Base-by-base conservation (phyloP, 305 asterid genomes). In the Fraxinus nigra region DNA sequence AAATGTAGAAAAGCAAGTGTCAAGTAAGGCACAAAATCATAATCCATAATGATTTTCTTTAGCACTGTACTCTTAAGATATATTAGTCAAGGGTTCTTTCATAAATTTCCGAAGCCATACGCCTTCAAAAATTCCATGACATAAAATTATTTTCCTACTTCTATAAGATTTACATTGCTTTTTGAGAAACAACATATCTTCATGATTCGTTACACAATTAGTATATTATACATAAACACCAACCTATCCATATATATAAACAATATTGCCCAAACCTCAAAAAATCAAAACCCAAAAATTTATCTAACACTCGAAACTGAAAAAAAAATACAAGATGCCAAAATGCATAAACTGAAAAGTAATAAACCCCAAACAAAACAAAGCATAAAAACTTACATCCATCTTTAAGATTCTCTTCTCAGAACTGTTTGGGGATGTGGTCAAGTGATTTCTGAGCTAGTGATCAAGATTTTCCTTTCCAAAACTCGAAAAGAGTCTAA, bases 351-450 rank as follows among this genome's bases (percentile, higher is more conserved):
- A 35, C 16, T 1, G 34, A 40, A 30, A 69, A 70, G 43, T 13
- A n/a, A 33, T 14, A 26, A 67, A n/a, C 48, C 77, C 51, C 35
- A 37, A 33, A 40, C n/a, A 3, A 73, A 20, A 13, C 20, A 24
- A 28, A 46, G 34, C 43, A 7, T 20, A 46, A 61, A 33, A 22
- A 80, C 93, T 84, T 85, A 95, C 99, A 78, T 77, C 98, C 99
- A 84, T 94, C 95, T 80, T 90, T 92, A 88, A 96, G 95, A 87
- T 96, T 93, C 20, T 92, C 98, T 80, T 86, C 88, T 61, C 98
- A 89, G 86, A 96, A 96, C 85, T 93, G 93, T 78, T 93, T 90
- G 77, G 98, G 99, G 35, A 94, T 92, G 84, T 86, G 93, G 89
- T 91, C 93, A 14, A 88, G 80, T 63, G 95, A 90, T 80, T 88